Percentiles rank a stretch among this genome's conserved stretches.
Evolutionary conservation across 2,329 filamentous ascomycete species (phyloP).

Genomic region (Colletotrichum tropicicola): DNA sequence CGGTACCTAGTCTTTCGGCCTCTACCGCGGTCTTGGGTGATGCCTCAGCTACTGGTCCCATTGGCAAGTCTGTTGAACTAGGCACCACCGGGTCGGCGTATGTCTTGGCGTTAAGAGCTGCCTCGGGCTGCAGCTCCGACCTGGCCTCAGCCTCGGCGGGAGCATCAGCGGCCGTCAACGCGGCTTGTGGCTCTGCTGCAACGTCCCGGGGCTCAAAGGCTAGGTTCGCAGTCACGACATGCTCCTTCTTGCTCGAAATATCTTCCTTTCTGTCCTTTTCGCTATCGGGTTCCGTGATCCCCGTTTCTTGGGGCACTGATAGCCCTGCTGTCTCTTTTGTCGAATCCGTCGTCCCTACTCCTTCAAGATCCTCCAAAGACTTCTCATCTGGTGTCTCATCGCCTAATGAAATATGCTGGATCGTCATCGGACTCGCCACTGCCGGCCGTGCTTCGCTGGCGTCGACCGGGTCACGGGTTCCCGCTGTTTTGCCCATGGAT

Average conservation of each 20-base stretch:
- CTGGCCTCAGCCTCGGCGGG: background rate
- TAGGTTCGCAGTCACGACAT: slow-evolving; percentile 2
- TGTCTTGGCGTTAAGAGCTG: background rate
- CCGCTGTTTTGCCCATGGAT: background rate
- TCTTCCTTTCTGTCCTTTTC: slow-evolving; percentile 16
- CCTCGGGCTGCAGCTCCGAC: background rate
- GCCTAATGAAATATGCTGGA: background rate
- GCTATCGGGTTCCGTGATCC: slow-evolving; percentile 32
- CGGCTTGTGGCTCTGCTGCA: background rate
- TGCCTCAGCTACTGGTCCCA: background rate
- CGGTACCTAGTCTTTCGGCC: background rate
- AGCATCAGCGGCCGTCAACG: background rate
- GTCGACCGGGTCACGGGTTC: background rate
- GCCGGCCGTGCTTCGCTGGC: background rate
- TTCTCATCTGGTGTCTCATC: background rate
- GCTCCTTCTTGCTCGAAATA: background rate
- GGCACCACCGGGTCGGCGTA: background rate
- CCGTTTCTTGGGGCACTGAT: slow-evolving; percentile 21
- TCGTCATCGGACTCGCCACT: slow-evolving; percentile 7
- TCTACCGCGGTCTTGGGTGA: background rate
- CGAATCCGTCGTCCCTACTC: background rate
- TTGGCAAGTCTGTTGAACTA: background rate
- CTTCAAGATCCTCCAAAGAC: background rate
- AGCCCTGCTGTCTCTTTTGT: slow-evolving; percentile 15
- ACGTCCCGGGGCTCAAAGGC: background rate